Conservation (phyloP, 148 eudicot species). For the Talinum fruticosum region DNA sequence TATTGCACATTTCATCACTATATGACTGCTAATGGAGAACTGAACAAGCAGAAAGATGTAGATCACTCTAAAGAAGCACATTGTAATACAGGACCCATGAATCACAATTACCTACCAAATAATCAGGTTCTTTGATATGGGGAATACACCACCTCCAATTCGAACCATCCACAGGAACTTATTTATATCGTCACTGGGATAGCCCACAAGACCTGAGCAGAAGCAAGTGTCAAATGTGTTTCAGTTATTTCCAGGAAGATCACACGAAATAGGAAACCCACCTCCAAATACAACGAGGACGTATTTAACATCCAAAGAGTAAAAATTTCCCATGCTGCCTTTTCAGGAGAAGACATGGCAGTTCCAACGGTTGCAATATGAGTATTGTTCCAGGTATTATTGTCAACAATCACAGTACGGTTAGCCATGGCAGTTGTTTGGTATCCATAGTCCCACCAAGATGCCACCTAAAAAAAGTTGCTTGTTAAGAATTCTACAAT, state of each 20-base stretch:
- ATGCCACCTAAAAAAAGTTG: constrained; percentile 71
- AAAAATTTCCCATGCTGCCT: constrained; percentile 96
- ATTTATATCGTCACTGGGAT: constrained; percentile 94
- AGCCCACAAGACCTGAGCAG: constrained; percentile 85
- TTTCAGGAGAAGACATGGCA: constrained; percentile 99
- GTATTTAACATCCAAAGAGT: constrained; percentile 94
- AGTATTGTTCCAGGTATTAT: constrained; percentile 98
- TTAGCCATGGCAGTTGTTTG: constrained; percentile 99
- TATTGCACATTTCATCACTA: too few species aligned
- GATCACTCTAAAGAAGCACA: neutral
- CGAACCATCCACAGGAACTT: constrained; percentile 99
- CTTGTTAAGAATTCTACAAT: neutral
- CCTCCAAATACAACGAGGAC: constrained; percentile 99
- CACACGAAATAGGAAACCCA: constrained; percentile 29
- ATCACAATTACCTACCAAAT: constrained; percentile 52
- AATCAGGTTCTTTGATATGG: constrained; percentile 98
- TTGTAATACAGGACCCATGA: neutral
- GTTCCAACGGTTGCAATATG: constrained; percentile 99
- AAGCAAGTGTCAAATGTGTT: constrained; percentile 17
- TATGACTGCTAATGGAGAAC: too few species aligned
- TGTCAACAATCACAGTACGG: constrained; percentile 97
- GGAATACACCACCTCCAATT: constrained; percentile 96
- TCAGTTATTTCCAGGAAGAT: neutral
- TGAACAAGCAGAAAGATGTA: neutral
- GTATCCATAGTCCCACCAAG: constrained; percentile 99